Evolutionary conservation across 208 protist species (phyloP), one percentile per base, ranked within the genome.

Genomic region (Crithidia acanthocephali): DNA sequence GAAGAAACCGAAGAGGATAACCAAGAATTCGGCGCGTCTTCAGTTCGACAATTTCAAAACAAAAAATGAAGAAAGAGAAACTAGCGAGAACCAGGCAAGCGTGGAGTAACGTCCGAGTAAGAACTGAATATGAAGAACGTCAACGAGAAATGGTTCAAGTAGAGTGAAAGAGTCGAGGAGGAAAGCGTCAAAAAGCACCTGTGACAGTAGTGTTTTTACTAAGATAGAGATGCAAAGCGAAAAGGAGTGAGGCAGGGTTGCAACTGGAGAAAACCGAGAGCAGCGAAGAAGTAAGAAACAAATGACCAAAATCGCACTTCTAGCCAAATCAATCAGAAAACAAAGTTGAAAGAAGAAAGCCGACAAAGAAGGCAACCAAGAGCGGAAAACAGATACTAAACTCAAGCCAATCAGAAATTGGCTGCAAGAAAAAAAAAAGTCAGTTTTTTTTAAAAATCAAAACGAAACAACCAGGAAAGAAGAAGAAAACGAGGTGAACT

Each of bases 261-360:
- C 37, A n/a, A 48, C 50, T 51, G 51, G 20, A 52, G 51, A 68
- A 50, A 60, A 27, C 15, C 35, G 51, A 44, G 15, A 25, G 25
- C 8, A 58, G 7, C 13, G 23, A 50, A 42, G 40, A 57, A 53
- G 27, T n/a, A 55, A 37, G 8, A 72, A 56, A 59, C 40, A 58
- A 61, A 69, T 20, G 23, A 68, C 23, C 48, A 18, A 53, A 53
- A 53, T 30, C 5, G 48, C 23, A 53, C 48, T 53, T 53, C 22
- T 25, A 18, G 9, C 23, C 22, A 30, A 53, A 53, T 44, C 48
- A 53, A 53, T 9, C 5, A 53, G 9, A 53, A 53, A 53, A 53
- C 5, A 53, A 30, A 53, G 16, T 23, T 23, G 18, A 53, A 22
- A 53, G 16, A 30, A 53, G 10, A 53, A 53, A 53, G 2, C 8